Percentiles rank a stretch among this genome's conserved stretches.
Evolutionary conservation across 305 asterid species (phyloP).

Genomic region (Fraxinus sp.): DNA sequence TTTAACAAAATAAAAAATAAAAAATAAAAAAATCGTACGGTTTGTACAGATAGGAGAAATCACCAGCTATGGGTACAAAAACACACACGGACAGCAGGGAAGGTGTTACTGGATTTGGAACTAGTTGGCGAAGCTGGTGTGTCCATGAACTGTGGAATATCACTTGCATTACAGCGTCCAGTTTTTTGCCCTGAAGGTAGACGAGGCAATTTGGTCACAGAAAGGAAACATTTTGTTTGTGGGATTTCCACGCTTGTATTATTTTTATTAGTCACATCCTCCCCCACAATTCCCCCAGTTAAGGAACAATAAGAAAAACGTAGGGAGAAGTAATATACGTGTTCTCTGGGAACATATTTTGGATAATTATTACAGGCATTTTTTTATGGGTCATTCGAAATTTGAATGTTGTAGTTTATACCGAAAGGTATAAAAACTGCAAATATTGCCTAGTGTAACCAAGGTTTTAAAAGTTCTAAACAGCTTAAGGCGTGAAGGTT

Average conservation of each 20-base stretch:
- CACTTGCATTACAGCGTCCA: constrained; percentile 20
- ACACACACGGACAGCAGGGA: constrained; percentile 9
- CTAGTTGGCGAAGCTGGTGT: constrained; percentile 20
- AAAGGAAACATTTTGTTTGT: constrained; percentile 22
- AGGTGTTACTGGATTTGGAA: constrained; percentile 16
- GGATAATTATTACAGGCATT: background rate
- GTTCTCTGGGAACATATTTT: background rate
- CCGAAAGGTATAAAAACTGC: background rate
- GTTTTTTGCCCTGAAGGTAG: constrained; percentile 21
- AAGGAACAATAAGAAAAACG: background rate
- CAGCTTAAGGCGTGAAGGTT: background rate
- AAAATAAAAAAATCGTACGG: background rate
- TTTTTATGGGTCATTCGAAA: background rate
- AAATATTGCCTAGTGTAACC: background rate
- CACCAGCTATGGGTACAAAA: constrained; percentile 23
- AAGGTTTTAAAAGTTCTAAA: background rate
- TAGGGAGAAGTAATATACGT: background rate
- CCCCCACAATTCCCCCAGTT: background rate
- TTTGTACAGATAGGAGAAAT: constrained; percentile 29
- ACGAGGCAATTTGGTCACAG: background rate
- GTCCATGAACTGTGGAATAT: constrained; percentile 30
- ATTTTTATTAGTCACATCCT: background rate
- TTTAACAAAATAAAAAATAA: background rate
- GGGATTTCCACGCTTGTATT: constrained; percentile 25
- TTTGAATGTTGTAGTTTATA: background rate